phyloP scores from a whole-genome alignment of 176 grass and related monocot species.

The Zoysia japonica region DNA sequence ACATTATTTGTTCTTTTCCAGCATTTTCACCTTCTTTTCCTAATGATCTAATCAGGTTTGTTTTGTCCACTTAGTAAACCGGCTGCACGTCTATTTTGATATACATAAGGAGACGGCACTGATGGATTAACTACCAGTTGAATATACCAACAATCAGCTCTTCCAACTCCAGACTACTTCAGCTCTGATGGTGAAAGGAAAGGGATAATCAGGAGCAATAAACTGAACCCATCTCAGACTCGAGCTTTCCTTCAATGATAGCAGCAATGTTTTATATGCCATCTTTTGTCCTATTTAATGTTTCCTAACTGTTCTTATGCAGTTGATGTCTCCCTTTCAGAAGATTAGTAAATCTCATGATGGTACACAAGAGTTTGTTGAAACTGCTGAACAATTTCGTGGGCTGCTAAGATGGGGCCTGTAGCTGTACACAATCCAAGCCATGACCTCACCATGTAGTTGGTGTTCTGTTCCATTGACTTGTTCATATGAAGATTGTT shows the following conservation, averaged over 20 bases:
- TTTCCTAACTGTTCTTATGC: slow-evolving; percentile 18
- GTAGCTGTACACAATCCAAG: slow-evolving; percentile 3
- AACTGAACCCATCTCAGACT: slow-evolving; percentile 20
- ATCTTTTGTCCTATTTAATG: slow-evolving; percentile 26
- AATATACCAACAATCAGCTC: slow-evolving; percentile 29
- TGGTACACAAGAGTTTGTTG: background rate
- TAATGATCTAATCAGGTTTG: background rate
- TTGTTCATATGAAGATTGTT: slow-evolving; percentile 10
- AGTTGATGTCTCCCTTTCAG: slow-evolving; percentile 33
- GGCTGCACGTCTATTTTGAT: background rate
- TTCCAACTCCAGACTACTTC: slow-evolving; percentile 35
- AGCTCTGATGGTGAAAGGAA: slow-evolving; percentile 24
- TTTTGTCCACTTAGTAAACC: slow-evolving; percentile 3
- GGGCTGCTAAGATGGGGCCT: slow-evolving; percentile 24
- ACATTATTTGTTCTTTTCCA: background rate
- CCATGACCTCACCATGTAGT: slow-evolving; percentile 13
- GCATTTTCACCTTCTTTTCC: background rate
- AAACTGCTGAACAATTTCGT: slow-evolving; percentile 19
- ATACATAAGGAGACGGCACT: slow-evolving; percentile 16
- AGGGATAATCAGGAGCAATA: slow-evolving; percentile 4
- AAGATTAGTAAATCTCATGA: slow-evolving; percentile 22
- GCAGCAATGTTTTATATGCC: background rate
- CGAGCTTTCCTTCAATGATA: background rate
- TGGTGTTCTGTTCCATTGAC: background rate
- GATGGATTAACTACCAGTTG: slow-evolving; percentile 3